Percentiles rank a stretch among this genome's conserved stretches.
These are phyloP conservation scores for Hysterium pulicare DNA, from an alignment of 2,329 filamentous ascomycete species.

Conservation along the genomic window DNA sequence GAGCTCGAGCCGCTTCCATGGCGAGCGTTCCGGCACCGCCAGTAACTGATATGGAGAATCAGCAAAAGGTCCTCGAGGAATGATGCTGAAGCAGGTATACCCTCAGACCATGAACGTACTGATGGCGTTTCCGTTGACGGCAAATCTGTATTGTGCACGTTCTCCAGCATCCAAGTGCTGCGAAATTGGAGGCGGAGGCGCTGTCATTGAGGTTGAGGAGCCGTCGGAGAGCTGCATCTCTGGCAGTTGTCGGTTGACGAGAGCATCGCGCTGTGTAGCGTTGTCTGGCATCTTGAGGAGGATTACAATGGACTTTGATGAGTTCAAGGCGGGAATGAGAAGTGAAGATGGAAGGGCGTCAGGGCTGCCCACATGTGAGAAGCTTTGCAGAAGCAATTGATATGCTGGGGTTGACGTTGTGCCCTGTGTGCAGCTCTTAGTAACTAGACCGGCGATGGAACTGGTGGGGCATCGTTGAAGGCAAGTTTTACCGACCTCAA, in stretches of 20 bases:
- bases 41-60: conserved; percentile 46
- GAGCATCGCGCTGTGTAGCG: conserved; percentile 40
- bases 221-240: conserved; percentile 51
- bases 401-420: too few species aligned
- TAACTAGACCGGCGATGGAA: too few species aligned
- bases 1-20: conserved; percentile 55
- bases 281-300: conserved; percentile 38
- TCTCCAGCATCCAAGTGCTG: conserved; percentile 40
- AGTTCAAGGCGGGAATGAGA: too few species aligned
- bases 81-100: not conserved
- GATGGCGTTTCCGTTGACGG: conserved; percentile 52
- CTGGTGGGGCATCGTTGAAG: too few species aligned
- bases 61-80: not conserved
- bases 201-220: conserved; percentile 39
- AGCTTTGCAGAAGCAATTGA: too few species aligned
- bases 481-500: too few species aligned
- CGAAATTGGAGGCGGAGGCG: conserved; percentile 44
- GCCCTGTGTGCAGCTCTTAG: too few species aligned
- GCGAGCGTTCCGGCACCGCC: conserved; percentile 65
- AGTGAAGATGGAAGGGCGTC: too few species aligned
- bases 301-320: too few species aligned
- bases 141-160: conserved; percentile 48
- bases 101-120: conserved; percentile 34
- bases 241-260: conserved; percentile 44
- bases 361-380: too few species aligned